phyloP scores from a whole-genome alignment of 345 rosid genomes.

The Pistacia integerrima region DNA sequence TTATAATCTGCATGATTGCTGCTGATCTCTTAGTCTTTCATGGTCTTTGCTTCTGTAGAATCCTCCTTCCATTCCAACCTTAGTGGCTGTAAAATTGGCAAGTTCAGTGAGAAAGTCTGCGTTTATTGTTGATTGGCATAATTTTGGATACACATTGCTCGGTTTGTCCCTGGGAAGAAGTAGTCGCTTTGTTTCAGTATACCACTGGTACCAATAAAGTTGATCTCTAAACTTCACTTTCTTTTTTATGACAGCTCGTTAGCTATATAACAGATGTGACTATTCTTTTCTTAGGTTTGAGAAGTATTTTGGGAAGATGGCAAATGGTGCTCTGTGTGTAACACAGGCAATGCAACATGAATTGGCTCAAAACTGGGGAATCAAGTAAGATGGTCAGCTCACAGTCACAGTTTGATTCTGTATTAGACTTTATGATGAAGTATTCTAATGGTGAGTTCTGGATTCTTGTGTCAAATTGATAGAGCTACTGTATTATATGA shows the following conservation, averaged over 20 bases:
- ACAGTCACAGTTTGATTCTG: conserved; percentile 23
- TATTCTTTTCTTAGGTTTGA: conserved; percentile 60
- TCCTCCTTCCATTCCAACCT: conserved; percentile 95
- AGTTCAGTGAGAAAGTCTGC: conserved; percentile 74
- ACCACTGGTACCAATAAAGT: conserved; percentile 60
- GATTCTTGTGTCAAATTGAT: conserved; percentile 22
- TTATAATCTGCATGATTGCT: neutral
- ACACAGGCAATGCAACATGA: conserved; percentile 98
- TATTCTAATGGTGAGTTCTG: conserved; percentile 12
- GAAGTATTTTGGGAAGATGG: conserved; percentile 83
- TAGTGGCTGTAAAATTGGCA: conserved; percentile 89
- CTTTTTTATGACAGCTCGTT: conserved; percentile 1
- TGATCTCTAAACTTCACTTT: conserved; percentile 9
- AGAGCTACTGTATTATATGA: conserved; percentile 88
- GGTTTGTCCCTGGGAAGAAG: conserved; percentile 88
- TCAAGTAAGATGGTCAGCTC: conserved; percentile 60
- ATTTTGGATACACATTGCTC: conserved; percentile 91
- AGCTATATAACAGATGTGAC: conserved; percentile 1
- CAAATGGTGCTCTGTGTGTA: conserved; percentile 83
- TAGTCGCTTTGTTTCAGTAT: conserved; percentile 71
- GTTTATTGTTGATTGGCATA: conserved; percentile 93
- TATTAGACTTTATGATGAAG: neutral
- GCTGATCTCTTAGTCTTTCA: neutral
- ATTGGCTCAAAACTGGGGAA: conserved; percentile 93
- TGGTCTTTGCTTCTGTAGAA: conserved; percentile 52